A percentile compares a stretch with the other conserved stretches of the same genome.
Evolutionary conservation across 2,329 filamentous ascomycete species (phyloP).

Genomic region (Lizonia empirigonia): DNA sequence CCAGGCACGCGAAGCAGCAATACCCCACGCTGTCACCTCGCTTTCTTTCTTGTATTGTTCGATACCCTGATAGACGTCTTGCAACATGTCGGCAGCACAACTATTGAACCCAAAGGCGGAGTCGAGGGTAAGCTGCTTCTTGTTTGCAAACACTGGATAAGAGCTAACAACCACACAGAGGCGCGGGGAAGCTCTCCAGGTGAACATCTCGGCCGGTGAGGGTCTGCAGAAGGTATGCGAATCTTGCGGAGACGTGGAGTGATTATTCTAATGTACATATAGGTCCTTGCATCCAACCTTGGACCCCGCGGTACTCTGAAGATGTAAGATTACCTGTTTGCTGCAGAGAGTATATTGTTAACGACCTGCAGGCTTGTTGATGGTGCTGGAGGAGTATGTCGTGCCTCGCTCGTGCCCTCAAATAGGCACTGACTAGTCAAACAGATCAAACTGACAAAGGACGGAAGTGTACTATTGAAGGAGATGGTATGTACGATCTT

Average conservation of each 20-base stretch:
- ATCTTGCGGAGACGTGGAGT: background rate
- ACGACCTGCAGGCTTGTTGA: slow-evolving; percentile 61
- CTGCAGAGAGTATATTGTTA: slow-evolving; percentile 42
- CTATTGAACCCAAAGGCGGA: slow-evolving; percentile 99
- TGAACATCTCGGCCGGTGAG: slow-evolving; percentile 97
- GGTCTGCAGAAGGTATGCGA: slow-evolving; percentile 61
- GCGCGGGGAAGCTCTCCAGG: slow-evolving; percentile 92
- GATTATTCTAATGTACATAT: slow-evolving; percentile 46
- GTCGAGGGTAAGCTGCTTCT: slow-evolving; percentile 73
- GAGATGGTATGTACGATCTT: slow-evolving; percentile 60
- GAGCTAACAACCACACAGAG: slow-evolving; percentile 66
- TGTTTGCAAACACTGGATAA: slow-evolving; percentile 23
- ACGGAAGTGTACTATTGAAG: slow-evolving; percentile 83
- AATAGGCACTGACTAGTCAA: slow-evolving; percentile 17
- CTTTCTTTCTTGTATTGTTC: slow-evolving; percentile 26
- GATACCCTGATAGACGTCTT: slow-evolving; percentile 30
- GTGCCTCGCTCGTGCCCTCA: background rate
- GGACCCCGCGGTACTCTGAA: slow-evolving; percentile 94
- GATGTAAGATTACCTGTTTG: slow-evolving; percentile 71
- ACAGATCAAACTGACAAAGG: slow-evolving; percentile 98
- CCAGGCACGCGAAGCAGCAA: slow-evolving; percentile 33
- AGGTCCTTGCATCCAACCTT: slow-evolving; percentile 96
- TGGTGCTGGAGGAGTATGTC: slow-evolving; percentile 62
- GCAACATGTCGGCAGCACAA: slow-evolving; percentile 90
- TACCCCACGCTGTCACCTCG: slow-evolving; percentile 30